Base-by-base conservation (phyloP, 2,329 filamentous ascomycete genomes). In the Epichloe hybrida region DNA sequence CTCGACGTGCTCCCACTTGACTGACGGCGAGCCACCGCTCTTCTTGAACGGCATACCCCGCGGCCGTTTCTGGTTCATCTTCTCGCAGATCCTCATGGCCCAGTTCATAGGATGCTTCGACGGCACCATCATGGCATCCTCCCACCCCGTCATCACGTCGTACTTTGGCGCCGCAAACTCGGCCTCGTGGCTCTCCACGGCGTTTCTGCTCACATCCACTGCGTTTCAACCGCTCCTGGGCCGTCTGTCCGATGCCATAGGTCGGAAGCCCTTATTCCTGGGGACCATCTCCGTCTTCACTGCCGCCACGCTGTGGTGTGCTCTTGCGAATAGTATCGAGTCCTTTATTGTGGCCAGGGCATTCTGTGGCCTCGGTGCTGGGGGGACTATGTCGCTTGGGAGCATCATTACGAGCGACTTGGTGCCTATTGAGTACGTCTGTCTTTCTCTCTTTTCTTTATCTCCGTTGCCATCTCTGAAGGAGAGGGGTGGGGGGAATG, bases 121-220 rank as follows among this genome's bases (percentile, higher is more conserved):
- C 69, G 76, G 79, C 11, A 91, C 86, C 4, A 77, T 91, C 56
- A 89, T 91, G 85, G 85, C 85, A 4, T 88, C 84, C 2, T 83
- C 77, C 41, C 86, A 93, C 64, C 86, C 86, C 0, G 84, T 87
- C 52, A 88, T 91, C 54, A 89, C 86, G 0, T 88, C 84, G 0
- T 81, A 90, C 64, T 91, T 91, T 65, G 71, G 81, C 54, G 78
- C 84, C 46, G 86, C 85, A 35, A 88, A 91, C 64, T 80, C 80
- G 45, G 87, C 87, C 3, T 88, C 86, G 2, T 93, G 87, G 87
- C 72, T 91, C 4, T 88, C 85, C 2, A 91, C 86, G 0, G 80
- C 84, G 0, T 91, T 89, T 56, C 67, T 91, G 37, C 72, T 93
- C 38, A 88, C 86, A 0, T 86, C 80, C 4, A 89, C 86, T 1